These are phyloP conservation scores for Knufia fluminis DNA, from an alignment of 2,329 filamentous ascomycete genomes.

Conservation along the genomic window DNA sequence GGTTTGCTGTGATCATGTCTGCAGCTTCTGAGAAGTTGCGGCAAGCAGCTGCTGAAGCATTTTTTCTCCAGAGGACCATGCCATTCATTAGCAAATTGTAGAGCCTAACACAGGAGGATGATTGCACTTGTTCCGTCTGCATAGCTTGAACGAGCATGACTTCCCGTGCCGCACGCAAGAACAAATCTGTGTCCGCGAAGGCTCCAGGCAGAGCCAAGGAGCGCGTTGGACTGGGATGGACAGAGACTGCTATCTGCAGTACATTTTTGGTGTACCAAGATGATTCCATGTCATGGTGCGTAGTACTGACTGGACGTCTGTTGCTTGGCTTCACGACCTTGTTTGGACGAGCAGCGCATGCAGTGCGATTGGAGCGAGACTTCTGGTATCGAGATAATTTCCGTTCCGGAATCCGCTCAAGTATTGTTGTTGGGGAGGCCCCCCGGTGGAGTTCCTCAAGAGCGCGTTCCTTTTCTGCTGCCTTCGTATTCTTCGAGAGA, in stretches of 20 bases:
- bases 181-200: background rate
- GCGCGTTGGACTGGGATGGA: background rate
- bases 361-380: slow-evolving; percentile 5
- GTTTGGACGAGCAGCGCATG: no score
- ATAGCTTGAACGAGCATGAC: background rate
- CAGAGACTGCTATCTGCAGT: no score
- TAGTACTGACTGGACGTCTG: background rate
- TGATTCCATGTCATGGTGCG: background rate
- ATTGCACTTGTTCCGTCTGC: background rate
- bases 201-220: background rate
- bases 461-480: slow-evolving; percentile 2
- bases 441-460: background rate
- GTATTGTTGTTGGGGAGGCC: background rate
- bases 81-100: background rate
- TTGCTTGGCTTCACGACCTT: background rate
- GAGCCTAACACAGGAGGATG: background rate
- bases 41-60: background rate
- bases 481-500: slow-evolving; percentile 6
- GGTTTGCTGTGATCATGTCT: background rate
- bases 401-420: background rate
- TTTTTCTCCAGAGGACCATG: background rate
- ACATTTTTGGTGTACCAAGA: background rate
- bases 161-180: background rate
- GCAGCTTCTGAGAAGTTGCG: background rate
- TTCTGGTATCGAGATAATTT: slow-evolving; percentile 6